These are phyloP conservation scores for Parachaetomium inaequale DNA, from an alignment of 495 filamentous ascomycete species.

Conservation along the genomic window DNA sequence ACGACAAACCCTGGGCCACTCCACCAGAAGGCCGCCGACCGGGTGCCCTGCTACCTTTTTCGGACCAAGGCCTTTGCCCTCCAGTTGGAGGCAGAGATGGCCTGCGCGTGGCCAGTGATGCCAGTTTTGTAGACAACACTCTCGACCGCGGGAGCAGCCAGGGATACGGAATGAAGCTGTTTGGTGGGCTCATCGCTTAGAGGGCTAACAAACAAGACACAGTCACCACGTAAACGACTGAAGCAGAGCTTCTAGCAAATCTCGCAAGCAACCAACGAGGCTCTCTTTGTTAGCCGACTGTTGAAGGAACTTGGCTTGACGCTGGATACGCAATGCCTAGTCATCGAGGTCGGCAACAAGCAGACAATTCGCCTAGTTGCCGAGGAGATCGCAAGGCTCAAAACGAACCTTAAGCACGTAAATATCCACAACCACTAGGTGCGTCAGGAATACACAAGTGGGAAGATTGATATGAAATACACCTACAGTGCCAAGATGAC, in stretches of 20 bases:
- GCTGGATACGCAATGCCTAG: neutral
- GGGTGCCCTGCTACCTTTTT: neutral
- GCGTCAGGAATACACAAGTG: neutral
- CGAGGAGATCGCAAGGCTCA: neutral
- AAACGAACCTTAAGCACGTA: neutral
- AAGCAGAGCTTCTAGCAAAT: constrained; percentile 29
- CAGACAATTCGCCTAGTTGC: neutral
- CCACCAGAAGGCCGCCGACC: neutral
- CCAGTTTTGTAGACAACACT: neutral
- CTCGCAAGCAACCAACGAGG: constrained; percentile 23
- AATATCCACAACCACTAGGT: neutral
- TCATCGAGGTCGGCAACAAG: neutral
- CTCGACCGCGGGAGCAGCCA: constrained; percentile 12
- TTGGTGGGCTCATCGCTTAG: constrained; percentile 24
- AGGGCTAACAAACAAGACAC: constrained; percentile 26
- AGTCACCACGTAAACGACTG: constrained; percentile 31
- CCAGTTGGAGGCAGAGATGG: neutral
- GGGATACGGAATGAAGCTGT: constrained; percentile 28
- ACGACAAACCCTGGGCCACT: neutral
- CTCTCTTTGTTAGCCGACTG: neutral
- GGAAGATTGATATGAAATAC: neutral
- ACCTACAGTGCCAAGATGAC: neutral
- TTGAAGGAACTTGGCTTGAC: neutral
- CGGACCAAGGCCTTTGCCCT: neutral
- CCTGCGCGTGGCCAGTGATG: constrained; percentile 9